Conservation (phyloP, 176 grass and related monocot species). For the Microstegium vimineum region DNA sequence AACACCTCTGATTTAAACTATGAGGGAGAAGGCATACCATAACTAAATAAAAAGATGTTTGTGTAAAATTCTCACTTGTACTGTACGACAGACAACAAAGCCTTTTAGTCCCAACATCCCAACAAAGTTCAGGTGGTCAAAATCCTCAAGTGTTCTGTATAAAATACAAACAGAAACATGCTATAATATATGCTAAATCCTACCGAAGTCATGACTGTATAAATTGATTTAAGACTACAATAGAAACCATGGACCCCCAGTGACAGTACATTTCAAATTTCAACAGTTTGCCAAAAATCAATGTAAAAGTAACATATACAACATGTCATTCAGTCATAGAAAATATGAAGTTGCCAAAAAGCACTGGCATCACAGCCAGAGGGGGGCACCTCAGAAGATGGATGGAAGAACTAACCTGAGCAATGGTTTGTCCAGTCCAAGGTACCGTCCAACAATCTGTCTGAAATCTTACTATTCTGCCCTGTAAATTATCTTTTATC, state of each 20-base stretch:
- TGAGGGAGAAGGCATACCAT: neutral
- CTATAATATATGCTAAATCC: neutral
- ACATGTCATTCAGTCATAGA: neutral
- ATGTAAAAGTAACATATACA: neutral
- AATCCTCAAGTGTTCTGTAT: neutral
- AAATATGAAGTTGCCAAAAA: neutral
- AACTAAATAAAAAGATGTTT: neutral
- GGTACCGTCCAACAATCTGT: slow-evolving; percentile 58
- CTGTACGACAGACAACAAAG: neutral
- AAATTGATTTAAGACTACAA: neutral
- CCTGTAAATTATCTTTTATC: slow-evolving; percentile 41
- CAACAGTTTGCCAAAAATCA: neutral
- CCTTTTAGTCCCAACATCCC: neutral
- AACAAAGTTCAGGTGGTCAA: neutral
- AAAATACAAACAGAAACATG: neutral
- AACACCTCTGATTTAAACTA: neutral
- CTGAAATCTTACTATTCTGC: slow-evolving; percentile 43
- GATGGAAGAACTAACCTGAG: slow-evolving; percentile 54
- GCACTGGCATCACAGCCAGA: neutral
- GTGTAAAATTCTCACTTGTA: neutral
- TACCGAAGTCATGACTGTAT: slow-evolving; percentile 1
- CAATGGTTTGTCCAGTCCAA: slow-evolving; percentile 79
- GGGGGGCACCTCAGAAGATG: neutral
- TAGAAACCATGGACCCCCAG: neutral
- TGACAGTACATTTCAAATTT: neutral